Conservation (phyloP, 2,329 filamentous ascomycete species). For the Aureobasidium pullulans region DNA sequence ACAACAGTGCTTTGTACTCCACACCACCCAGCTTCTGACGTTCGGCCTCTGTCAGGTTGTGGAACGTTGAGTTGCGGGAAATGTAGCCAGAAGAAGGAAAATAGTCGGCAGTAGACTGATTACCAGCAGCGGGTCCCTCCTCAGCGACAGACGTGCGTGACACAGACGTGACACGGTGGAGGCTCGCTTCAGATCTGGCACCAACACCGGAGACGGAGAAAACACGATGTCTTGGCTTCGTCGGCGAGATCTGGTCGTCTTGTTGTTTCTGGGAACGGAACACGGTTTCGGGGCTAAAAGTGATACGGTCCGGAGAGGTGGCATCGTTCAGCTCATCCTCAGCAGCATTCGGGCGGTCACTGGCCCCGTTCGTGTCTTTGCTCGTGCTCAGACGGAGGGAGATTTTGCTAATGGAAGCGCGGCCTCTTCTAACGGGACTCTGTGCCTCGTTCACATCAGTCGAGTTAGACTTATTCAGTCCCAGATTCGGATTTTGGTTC, state of each 20-base stretch:
- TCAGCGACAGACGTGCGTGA: neutral
- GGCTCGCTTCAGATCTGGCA: constrained; percentile 24
- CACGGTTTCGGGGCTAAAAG: constrained; percentile 25
- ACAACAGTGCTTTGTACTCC: constrained; percentile 55
- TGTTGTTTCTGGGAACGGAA: constrained; percentile 15
- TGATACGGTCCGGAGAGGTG: constrained; percentile 19
- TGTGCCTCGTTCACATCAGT: neutral
- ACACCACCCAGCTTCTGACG: constrained; percentile 53
- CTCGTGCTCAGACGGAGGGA: neutral
- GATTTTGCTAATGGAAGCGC: neutral
- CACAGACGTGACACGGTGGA: constrained; percentile 16
- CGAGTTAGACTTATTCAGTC: neutral
- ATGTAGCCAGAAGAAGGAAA: constrained; percentile 23
- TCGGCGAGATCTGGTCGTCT: neutral
- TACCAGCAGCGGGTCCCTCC: neutral
- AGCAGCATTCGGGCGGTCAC: neutral
- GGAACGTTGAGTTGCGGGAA: constrained; percentile 49
- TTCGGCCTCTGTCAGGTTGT: constrained; percentile 46
- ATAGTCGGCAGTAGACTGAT: constrained; percentile 7
- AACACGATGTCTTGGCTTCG: neutral
- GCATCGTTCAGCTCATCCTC: neutral
- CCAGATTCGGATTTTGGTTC: neutral
- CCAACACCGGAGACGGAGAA: constrained; percentile 24
- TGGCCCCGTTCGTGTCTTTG: neutral
- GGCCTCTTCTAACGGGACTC: neutral